Evolutionary conservation across 192 early-diverging fungal species (phyloP).

Genomic region (Podila minutissima): DNA sequence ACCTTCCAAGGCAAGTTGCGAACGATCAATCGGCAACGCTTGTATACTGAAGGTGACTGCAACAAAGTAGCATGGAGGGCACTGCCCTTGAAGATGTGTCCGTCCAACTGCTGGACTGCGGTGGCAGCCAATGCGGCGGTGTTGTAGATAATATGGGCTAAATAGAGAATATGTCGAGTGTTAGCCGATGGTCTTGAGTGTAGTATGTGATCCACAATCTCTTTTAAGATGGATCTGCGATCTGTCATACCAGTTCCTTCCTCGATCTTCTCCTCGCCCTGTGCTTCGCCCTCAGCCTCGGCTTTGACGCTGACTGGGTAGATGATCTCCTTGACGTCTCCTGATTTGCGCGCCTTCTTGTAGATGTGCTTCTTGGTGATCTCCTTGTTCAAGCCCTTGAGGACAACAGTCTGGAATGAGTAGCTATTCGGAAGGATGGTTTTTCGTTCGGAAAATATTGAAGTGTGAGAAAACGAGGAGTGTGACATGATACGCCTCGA

Average conservation of each 20-base stretch:
- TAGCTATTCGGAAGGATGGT: conserved; percentile 45
- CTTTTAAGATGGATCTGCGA: neutral
- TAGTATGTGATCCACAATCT: too few species aligned
- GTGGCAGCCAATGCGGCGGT: conserved; percentile 55
- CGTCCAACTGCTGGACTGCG: conserved; percentile 71
- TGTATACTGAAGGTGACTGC: conserved; percentile 54
- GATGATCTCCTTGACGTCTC: conserved; percentile 69
- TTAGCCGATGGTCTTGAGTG: too few species aligned
- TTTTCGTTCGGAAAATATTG: conserved; percentile 1
- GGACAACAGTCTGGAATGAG: conserved; percentile 58
- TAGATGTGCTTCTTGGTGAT: conserved; percentile 80
- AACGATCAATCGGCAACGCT: conserved; percentile 83
- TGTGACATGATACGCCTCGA: neutral
- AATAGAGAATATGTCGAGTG: neutral
- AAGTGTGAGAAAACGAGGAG: neutral
- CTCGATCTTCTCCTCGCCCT: conserved; percentile 52
- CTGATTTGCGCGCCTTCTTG: conserved; percentile 74
- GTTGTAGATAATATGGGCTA: conserved; percentile 62
- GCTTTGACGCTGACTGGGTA: conserved; percentile 62
- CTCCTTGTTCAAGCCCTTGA: conserved; percentile 64
- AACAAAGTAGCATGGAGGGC: conserved; percentile 56
- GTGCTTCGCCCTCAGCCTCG: conserved; percentile 50
- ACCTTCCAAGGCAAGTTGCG: conserved; percentile 86
- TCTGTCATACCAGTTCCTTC: conserved; percentile 39
- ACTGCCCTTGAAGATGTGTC: conserved; percentile 82